Evolutionary conservation across 306 rosid genomes (phyloP), one percentile per base, ranked within the genome.

Genomic region (Cicer arietinum): DNA sequence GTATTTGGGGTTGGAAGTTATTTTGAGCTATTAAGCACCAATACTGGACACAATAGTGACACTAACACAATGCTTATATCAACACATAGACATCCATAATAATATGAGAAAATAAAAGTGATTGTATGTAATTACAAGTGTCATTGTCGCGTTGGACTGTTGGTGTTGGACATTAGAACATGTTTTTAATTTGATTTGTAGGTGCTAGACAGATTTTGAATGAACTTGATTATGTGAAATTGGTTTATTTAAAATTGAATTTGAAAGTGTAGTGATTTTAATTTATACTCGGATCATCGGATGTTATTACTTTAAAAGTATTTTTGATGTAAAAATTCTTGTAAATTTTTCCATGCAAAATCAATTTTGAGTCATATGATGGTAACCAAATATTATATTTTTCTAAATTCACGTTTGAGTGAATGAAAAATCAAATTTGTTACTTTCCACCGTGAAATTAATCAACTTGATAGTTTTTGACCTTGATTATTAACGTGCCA

Each of bases 181-280:
- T 30, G 37, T 30, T 30, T 30, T 30, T 30, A 30, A 30, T 30
- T 3, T 30, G 37, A 30, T 30, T 5, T 30, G 37, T 30, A 3
- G 37, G 37, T 30, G 37, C 37, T 30, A 30, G 37, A 3, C 4
- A 30, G 3, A 30, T 30, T 59, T 59, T 25, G 43, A 6, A 14
- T 7, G 20, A 39, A 39, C 67, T 13, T 62, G 65, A 10, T 30
- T 5, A 7, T 62, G 47, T n/a, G 20, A 62, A 37, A 39, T 62
- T n/a, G 68, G 40, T 39, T 62, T 40, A 62, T 20, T 13, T 62
- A n/a, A 39, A 62, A 3, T 61, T 61, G 63, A 57, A 39, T 8
- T 40, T 14, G 13, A 16, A 47, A 30, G 68, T 40, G 68, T 25
- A 58, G 37, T 54, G 2, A 25, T 58, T 25, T 58, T 58, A 5